phyloP scores from a whole-genome alignment of 208 protist species.

The Crithidia sp. region DNA sequence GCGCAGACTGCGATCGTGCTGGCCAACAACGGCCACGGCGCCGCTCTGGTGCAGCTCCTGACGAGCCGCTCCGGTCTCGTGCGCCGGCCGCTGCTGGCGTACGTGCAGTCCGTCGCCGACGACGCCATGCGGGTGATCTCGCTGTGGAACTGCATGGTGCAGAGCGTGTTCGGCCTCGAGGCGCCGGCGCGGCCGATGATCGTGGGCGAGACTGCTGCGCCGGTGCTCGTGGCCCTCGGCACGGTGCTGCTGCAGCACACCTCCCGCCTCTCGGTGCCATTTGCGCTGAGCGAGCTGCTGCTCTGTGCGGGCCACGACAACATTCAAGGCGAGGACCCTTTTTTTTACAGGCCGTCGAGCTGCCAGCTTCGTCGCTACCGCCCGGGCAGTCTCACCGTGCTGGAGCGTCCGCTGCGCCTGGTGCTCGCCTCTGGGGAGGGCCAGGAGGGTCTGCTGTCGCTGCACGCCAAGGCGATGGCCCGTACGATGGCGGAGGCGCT shows the following conservation, averaged over 20 bases:
- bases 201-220: conserved; percentile 46
- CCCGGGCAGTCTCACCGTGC: conserved; percentile 22
- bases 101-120: conserved; percentile 30
- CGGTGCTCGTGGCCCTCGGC: conserved; percentile 45
- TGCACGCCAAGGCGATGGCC: conserved; percentile 47
- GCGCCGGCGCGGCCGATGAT: conserved; percentile 47
- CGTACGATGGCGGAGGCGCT: conserved; percentile 46
- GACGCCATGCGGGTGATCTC: conserved; percentile 40
- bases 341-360: conserved; percentile 56
- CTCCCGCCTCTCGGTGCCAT: conserved; percentile 31
- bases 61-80: conserved; percentile 70
- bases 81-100: conserved; percentile 44
- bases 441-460: conserved; percentile 43
- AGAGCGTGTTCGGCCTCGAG: conserved; percentile 68
- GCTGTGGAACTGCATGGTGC: conserved; percentile 71
- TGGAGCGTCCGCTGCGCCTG: conserved; percentile 35
- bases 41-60: conserved; percentile 65
- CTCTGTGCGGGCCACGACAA: conserved; percentile 82
- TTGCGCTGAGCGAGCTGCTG: conserved; percentile 64
- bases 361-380: conserved; percentile 30
- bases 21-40: conserved; percentile 50
- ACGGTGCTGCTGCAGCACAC: conserved; percentile 57
- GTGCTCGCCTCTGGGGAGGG: conserved; percentile 20
- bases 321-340: conserved; percentile 70
- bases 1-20: conserved; percentile 68